Conservation (phyloP, 192 early-diverging fungal species). For the Podila verticillata region DNA sequence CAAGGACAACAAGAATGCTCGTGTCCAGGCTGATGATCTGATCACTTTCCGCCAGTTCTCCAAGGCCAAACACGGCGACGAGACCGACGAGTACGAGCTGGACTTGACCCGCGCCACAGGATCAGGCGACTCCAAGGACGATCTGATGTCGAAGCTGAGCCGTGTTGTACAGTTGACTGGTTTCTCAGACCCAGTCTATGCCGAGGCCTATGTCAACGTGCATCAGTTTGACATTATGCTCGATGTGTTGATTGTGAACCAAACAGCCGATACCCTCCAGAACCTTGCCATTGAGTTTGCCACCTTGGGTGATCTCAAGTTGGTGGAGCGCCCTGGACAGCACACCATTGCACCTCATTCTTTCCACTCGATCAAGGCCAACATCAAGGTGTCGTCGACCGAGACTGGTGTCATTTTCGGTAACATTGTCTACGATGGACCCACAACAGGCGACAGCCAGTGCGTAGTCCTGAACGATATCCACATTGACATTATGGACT, state of each 20-base stretch:
- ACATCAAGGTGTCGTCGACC: slow-evolving; percentile 98
- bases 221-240: slow-evolving; percentile 96
- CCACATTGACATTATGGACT: slow-evolving; percentile 99
- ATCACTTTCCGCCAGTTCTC: slow-evolving; percentile 90
- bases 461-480: slow-evolving; percentile 98
- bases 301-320: slow-evolving; percentile 96
- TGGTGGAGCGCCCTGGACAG: slow-evolving; percentile 92
- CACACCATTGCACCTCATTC: slow-evolving; percentile 91
- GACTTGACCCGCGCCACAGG: slow-evolving; percentile 93
- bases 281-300: slow-evolving; percentile 98
- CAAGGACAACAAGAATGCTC: slow-evolving; percentile 69
- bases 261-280: slow-evolving; percentile 93
- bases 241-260: slow-evolving; percentile 98
- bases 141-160: slow-evolving; percentile 91
- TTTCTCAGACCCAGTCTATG: slow-evolving; percentile 98
- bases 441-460: slow-evolving; percentile 87
- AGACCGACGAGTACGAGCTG: slow-evolving; percentile 83
- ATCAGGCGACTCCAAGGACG: slow-evolving; percentile 70
- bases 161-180: slow-evolving; percentile 95
- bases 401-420: slow-evolving; percentile 99
- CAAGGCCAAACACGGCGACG: slow-evolving; percentile 71
- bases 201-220: slow-evolving; percentile 96
- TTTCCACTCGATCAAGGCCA: slow-evolving; percentile 95
- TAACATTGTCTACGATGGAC: slow-evolving; percentile 98
- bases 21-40: slow-evolving; percentile 88